A percentile compares a stretch with the other conserved stretches of the same genome.
Conservation (phyloP, 2,329 filamentous ascomycete species). For the Cladosporium sp. region DNA sequence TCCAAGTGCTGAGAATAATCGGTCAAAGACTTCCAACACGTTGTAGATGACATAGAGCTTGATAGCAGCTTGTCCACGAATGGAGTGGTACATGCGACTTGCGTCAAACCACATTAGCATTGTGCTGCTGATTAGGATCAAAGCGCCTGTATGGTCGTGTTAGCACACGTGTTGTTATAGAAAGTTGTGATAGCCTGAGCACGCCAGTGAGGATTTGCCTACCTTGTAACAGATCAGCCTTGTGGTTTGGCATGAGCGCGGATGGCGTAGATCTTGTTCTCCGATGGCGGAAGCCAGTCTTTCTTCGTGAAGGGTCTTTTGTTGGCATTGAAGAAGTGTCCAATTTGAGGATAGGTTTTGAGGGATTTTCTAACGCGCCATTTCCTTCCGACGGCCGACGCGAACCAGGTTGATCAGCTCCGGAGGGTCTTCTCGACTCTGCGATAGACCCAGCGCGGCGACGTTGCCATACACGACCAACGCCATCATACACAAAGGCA, state of each 20-base stretch:
- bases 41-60: conserved; percentile 99
- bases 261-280: conserved; percentile 82
- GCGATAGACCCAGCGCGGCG: conserved; percentile 10
- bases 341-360: conserved; percentile 4
- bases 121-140: conserved; percentile 80
- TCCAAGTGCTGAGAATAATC: conserved; percentile 81
- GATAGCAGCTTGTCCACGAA: conserved; percentile 91
- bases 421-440: conserved; percentile 6
- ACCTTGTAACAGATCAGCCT: conserved; percentile 90
- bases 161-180: background rate
- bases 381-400: conserved; percentile 1
- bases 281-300: conserved; percentile 52
- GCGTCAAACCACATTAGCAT: conserved; percentile 89
- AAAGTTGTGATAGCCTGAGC: background rate
- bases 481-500: conserved; percentile 72
- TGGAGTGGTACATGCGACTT: conserved; percentile 96
- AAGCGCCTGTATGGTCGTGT: conserved; percentile 37
- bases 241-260: conserved; percentile 78
- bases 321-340: background rate
- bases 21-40: conserved; percentile 86
- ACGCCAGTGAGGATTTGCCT: background rate
- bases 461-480: conserved; percentile 71
- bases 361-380: background rate
- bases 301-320: conserved; percentile 14
- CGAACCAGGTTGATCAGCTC: conserved; percentile 4